Conservation (phyloP, 768 basidiomycete species). For the Leccinum incarnatum region DNA sequence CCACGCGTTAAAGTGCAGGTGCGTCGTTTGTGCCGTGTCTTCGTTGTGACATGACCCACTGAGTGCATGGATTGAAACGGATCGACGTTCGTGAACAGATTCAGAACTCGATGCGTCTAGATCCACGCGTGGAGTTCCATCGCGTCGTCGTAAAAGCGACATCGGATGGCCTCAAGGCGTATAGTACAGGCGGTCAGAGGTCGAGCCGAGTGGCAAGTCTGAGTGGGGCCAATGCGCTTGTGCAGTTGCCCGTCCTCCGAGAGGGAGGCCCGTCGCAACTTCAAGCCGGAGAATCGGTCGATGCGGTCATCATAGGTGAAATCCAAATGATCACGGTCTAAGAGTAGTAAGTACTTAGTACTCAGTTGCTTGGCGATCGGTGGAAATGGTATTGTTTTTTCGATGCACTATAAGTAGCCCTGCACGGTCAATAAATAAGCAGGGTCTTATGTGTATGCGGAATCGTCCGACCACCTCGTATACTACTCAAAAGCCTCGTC, state of each 20-base stretch:
- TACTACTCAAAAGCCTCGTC: conserved; percentile 37
- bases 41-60: not conserved
- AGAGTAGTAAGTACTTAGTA: not conserved
- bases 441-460: not conserved
- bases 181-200: conserved; percentile 83
- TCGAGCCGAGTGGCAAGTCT: conserved; percentile 81
- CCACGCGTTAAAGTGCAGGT: conserved; percentile 67
- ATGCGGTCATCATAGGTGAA: conserved; percentile 71
- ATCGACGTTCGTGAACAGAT: conserved; percentile 37
- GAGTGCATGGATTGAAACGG: not conserved
- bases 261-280: conserved; percentile 37
- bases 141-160: conserved; percentile 59
- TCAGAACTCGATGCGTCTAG: conserved; percentile 60
- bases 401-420: not conserved
- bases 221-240: conserved; percentile 76
- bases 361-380: not conserved
- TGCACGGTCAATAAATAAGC: not conserved
- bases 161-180: conserved; percentile 53
- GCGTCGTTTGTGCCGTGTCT: conserved; percentile 13
- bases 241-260: conserved; percentile 55
- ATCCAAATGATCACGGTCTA: conserved; percentile 31
- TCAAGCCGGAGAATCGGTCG: conserved; percentile 51
- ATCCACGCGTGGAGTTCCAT: conserved; percentile 80
- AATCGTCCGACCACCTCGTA: conserved; percentile 19
- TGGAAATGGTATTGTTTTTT: not conserved